phyloP scores from a whole-genome alignment of 352 stramenopile genomes.

The Pythium insidiosum region DNA sequence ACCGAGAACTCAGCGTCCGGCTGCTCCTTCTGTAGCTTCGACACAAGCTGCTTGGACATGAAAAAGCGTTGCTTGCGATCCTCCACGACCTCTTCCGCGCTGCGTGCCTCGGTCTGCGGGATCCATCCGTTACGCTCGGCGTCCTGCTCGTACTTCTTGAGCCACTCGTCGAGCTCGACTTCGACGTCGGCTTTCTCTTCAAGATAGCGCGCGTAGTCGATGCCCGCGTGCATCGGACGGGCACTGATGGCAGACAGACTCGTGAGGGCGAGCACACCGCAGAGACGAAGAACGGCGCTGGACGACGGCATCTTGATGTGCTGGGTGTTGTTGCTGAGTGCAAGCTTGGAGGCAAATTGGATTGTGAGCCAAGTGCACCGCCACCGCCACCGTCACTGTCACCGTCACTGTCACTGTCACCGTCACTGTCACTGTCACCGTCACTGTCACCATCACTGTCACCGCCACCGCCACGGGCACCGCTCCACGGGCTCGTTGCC shows the following conservation, averaged over 20 bases:
- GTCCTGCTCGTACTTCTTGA: slow-evolving; percentile 13
- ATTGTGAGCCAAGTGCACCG: too few relatives aligned
- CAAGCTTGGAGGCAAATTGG: background rate
- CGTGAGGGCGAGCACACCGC: background rate
- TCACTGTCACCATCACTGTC: too few relatives aligned
- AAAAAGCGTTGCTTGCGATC: slow-evolving; percentile 17
- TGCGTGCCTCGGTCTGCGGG: slow-evolving; percentile 5
- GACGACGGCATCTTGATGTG: too few relatives aligned
- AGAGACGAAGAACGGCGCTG: too few relatives aligned
- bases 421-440: too few relatives aligned
- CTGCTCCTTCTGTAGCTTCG: slow-evolving; percentile 7
- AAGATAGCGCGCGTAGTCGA: slow-evolving; percentile 30
- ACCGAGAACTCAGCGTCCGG: slow-evolving; percentile 15
- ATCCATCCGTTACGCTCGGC: slow-evolving; percentile 8
- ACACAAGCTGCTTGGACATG: slow-evolving; percentile 9
- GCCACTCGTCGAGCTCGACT: slow-evolving; percentile 25
- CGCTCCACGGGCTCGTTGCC: too few relatives aligned
- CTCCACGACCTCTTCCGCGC: slow-evolving; percentile 1
- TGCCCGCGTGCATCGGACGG: slow-evolving; percentile 7
- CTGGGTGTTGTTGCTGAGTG: background rate
- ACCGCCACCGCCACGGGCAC: too few relatives aligned
- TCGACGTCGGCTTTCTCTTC: slow-evolving; percentile 24
- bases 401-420: too few relatives aligned
- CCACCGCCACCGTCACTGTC: too few relatives aligned
- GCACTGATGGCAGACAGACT: background rate